Base-by-base conservation (phyloP, 306 rosid species). In the Castanea crenata region DNA sequence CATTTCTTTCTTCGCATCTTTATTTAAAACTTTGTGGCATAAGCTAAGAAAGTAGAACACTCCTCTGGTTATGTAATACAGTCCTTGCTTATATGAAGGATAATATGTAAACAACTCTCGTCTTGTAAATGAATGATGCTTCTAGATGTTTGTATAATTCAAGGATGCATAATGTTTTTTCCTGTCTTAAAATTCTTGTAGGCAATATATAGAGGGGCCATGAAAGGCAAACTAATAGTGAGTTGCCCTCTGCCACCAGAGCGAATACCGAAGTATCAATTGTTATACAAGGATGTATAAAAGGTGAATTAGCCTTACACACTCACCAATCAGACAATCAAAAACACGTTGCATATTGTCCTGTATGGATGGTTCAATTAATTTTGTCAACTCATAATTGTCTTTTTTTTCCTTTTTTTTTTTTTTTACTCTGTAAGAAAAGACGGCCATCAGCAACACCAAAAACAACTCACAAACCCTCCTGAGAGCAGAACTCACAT, bases 141-240 rank as follows among this genome's bases (percentile, higher is more conserved):
- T 55, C 51, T 46, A 73, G 44, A 51, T 70, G 31, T 80, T 11
- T 41, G 34, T 13, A 5, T 73, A 21, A 14, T 64, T 46, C 62
- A 19, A 44, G 56, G 71, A 76, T 55, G 35, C 65, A 65, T 81
- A 63, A 69, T 29, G 55, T 27, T 75, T 75, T 76, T 27, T 76
- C 46, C 46, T 49, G 14, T 49, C 54, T 3, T 71, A 21, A 13
- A 70, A 64, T 68, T 77, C 12, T 35, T 83, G 73, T 88, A 92
- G 94, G 92, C 96, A 75, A 89, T 90, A 82, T 94, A 85, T 75
- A 89, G 97, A 79, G 96, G 97, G 77, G 96, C 94, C 5, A 92
- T 94, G 97, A 92, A 90, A 49, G 97, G 97, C 58, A 94, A 94
- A 86, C 88, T 94, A 25, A 94, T 94, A 69, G 98, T 92, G 73